Evolutionary conservation across 2,329 filamentous ascomycete species (phyloP).

Genomic region (Hypoxylon sp.): DNA sequence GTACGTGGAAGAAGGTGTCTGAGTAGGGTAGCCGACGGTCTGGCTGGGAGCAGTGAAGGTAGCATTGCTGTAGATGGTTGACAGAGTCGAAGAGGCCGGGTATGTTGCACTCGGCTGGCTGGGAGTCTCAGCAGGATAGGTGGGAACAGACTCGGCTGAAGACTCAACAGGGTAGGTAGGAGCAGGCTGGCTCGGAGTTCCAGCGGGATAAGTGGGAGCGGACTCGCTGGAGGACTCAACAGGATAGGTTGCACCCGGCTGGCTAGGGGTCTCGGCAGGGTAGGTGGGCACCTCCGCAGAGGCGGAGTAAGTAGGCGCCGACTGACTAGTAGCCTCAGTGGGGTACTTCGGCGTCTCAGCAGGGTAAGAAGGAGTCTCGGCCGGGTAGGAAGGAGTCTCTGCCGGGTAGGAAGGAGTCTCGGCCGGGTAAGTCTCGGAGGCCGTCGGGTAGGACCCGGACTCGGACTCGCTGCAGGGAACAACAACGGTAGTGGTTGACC

Average conservation of each 20-base stretch:
- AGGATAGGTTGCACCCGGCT: constrained; percentile 10
- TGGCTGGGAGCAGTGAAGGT: constrained; percentile 73
- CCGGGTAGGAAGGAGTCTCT: constrained; percentile 20
- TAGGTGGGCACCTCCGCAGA: constrained; percentile 16
- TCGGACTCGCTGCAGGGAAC: constrained; percentile 33
- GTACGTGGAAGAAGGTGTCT: constrained; percentile 21
- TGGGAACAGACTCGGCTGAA: constrained; percentile 12
- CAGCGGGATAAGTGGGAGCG: constrained; percentile 15
- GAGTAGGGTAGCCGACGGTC: constrained; percentile 25
- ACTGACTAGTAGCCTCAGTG: constrained; percentile 4
- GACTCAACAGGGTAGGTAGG: constrained; percentile 20
- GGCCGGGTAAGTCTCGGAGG: constrained; percentile 8
- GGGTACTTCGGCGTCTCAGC: constrained; percentile 25
- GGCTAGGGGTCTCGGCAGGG: constrained; percentile 26
- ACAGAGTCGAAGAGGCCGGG: constrained; percentile 27
- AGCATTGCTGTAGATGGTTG: constrained; percentile 54
- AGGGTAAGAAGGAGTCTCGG: constrained; percentile 27
- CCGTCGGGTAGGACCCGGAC: constrained; percentile 30
- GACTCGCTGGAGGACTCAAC: constrained; percentile 13
- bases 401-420: constrained; percentile 13
- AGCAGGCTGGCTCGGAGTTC: constrained; percentile 21
- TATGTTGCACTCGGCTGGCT: constrained; percentile 17
- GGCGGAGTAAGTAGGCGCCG: constrained; percentile 1
- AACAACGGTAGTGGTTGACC: constrained; percentile 42
- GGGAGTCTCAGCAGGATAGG: constrained; percentile 29